A percentile compares a stretch with the other conserved stretches of the same genome.
Conservation (phyloP, 192 early-diverging fungal species). For the Linnemannia zychae region DNA sequence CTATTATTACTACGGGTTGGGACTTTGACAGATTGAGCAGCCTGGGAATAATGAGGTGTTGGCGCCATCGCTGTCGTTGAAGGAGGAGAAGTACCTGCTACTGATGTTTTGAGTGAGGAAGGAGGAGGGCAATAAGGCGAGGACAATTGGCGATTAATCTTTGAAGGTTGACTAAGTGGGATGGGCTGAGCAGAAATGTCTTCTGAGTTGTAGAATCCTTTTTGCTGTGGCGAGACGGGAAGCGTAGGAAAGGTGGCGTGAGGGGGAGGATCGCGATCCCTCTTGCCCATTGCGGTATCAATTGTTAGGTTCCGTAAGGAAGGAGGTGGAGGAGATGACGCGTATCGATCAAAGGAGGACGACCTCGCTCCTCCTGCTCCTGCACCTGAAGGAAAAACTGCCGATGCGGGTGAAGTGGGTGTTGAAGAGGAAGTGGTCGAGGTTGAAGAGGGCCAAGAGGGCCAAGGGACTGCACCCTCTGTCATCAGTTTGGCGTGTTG, state of each 20-base stretch:
- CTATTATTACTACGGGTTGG: too few species aligned
- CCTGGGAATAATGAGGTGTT: too few species aligned
- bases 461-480: constrained; percentile 40
- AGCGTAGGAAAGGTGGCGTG: neutral
- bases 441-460: constrained; percentile 36
- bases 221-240: neutral
- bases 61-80: too few species aligned
- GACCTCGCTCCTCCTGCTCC: neutral
- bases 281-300: neutral
- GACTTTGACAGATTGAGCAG: too few species aligned
- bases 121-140: neutral
- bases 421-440: neutral
- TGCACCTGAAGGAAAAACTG: neutral
- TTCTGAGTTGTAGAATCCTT: constrained; percentile 32
- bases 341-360: neutral
- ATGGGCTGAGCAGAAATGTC: constrained; percentile 15
- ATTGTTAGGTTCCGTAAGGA: neutral
- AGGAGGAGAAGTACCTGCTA: too few species aligned
- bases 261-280: neutral
- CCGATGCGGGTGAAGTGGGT: neutral
- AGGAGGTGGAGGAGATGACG: neutral
- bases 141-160: neutral
- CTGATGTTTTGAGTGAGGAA: neutral
- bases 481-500: constrained; percentile 9
- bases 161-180: neutral